Base-by-base conservation (phyloP, 768 basidiomycete genomes). In the Termitomyces sp. region DNA sequence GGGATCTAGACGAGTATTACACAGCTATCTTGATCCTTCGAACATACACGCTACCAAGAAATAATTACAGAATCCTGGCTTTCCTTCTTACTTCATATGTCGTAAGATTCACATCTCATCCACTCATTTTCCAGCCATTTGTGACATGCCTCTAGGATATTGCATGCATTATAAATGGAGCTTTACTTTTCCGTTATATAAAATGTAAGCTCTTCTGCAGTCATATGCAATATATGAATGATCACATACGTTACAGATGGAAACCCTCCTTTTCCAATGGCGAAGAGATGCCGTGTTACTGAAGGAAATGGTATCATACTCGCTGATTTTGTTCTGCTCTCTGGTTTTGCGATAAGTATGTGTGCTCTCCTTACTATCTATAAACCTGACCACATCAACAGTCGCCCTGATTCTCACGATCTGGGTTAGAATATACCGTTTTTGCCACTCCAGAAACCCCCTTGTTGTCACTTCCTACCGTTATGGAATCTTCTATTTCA, bases 11-110 rank as follows among this genome's bases (percentile, higher is more conserved):
- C 16, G 20, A 40, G 2, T 22, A 34, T 22, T 33, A n/a, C 34
- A 26, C 27, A 66, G 65, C 63, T 7, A 48, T 66, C 33, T 53
- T 66, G 18, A 12, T 66, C 3, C 55, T 66, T 9, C 65, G 65
- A 39, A 66, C 65, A 9, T 62, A 58, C 34, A 62, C 65, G 5
- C 49, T 66, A 36, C 58, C 59, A 56, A 59, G 57, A 7, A 58
- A 60, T 43, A 60, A 45, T 10, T 53, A 53, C 13, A 51, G 18
- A 37, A 32, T 62, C 8, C 55, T 62, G 5, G 24, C 53, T 18
- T 48, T 34, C 36, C 49, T 62, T 37, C 12, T 59, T 7, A 13
- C 24, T 27, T 18, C 59, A 32, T 59, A 56, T 26, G 27, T 42
- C 0, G 62, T 62, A 53, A 32, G 62, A 4, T n/a, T n/a, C 8